These are phyloP conservation scores for Aspergillus kassunensis DNA, from an alignment of 495 filamentous ascomycete genomes.

Conservation along the genomic window DNA sequence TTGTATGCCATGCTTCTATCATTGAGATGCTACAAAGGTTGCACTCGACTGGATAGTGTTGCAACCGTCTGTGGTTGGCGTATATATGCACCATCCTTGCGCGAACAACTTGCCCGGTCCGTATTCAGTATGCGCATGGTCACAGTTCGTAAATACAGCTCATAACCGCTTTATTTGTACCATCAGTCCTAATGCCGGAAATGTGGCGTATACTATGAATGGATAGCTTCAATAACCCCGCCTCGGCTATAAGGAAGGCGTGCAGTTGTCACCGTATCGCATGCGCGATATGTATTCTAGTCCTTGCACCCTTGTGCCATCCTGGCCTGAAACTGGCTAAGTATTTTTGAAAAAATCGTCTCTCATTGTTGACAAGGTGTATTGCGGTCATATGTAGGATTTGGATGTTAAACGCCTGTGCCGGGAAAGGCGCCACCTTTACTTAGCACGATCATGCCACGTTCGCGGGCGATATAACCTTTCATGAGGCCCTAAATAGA, in stretches of 20 bases:
- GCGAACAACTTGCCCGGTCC: too few relatives aligned
- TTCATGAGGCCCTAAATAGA: conserved; percentile 78
- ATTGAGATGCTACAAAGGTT: neutral
- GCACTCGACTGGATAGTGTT: too few relatives aligned
- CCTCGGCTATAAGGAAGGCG: too few relatives aligned
- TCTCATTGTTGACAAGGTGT: neutral
- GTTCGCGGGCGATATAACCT: conserved; percentile 91
- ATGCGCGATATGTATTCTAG: too few relatives aligned
- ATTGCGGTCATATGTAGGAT: neutral
- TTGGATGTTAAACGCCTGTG: conserved; percentile 68
- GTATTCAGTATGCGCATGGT: neutral
- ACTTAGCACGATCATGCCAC: conserved; percentile 83
- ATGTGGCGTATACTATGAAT: neutral
- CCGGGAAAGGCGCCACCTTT: conserved; percentile 87
- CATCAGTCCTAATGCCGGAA: neutral
- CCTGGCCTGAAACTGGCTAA: neutral
- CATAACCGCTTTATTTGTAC: neutral
- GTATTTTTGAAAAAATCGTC: neutral
- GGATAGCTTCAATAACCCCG: too few relatives aligned
- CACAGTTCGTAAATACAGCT: neutral
- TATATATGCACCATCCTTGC: too few relatives aligned
- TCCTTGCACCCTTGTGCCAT: too few relatives aligned
- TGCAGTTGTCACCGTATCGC: too few relatives aligned
- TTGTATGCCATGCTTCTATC: neutral
- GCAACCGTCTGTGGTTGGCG: too few relatives aligned